phyloP scores from a whole-genome alignment of 2,329 filamentous ascomycete genomes.

The Beauveria australis region DNA sequence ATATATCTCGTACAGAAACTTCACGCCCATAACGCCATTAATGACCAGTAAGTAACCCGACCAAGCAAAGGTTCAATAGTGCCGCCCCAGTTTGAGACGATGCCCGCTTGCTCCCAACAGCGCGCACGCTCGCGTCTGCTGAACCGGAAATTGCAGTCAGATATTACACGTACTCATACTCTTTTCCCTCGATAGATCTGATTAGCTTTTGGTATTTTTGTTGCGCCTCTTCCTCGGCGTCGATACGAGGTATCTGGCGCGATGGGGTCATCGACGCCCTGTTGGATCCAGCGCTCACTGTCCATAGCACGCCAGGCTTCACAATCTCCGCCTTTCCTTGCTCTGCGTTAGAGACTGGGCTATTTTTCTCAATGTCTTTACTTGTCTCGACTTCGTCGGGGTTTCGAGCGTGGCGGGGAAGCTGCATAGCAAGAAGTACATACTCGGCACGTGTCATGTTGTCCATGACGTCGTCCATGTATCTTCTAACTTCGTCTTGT shows the following conservation, averaged over 20 bases:
- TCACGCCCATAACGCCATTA: background rate
- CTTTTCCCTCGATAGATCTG: slow-evolving; percentile 27
- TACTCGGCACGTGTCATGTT: slow-evolving; percentile 62
- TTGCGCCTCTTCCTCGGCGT: slow-evolving; percentile 28
- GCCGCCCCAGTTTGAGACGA: background rate
- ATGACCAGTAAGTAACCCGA: slow-evolving; percentile 1
- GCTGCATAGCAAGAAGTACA: slow-evolving; percentile 56
- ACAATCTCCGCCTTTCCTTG: slow-evolving; percentile 15
- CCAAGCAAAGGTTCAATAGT: slow-evolving; percentile 1
- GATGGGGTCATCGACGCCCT: slow-evolving; percentile 13
- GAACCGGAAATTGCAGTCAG: too few species aligned
- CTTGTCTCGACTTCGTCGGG: slow-evolving; percentile 20
- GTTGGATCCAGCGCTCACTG: slow-evolving; percentile 13
- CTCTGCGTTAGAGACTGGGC: slow-evolving; percentile 23
- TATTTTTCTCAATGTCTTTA: slow-evolving; percentile 25
- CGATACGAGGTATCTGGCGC: slow-evolving; percentile 19
- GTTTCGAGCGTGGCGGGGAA: slow-evolving; percentile 37
- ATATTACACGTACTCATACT: slow-evolving; percentile 17
- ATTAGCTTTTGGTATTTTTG: slow-evolving; percentile 29
- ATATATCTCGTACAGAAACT: slow-evolving; percentile 10
- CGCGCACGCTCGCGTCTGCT: background rate
- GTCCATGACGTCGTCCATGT: slow-evolving; percentile 65
- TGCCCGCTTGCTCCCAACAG: background rate
- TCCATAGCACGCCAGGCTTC: slow-evolving; percentile 28
- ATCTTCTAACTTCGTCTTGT: slow-evolving; percentile 52